Base-by-base conservation (phyloP, 2,329 filamentous ascomycete species). In the Penicillium sp. region DNA sequence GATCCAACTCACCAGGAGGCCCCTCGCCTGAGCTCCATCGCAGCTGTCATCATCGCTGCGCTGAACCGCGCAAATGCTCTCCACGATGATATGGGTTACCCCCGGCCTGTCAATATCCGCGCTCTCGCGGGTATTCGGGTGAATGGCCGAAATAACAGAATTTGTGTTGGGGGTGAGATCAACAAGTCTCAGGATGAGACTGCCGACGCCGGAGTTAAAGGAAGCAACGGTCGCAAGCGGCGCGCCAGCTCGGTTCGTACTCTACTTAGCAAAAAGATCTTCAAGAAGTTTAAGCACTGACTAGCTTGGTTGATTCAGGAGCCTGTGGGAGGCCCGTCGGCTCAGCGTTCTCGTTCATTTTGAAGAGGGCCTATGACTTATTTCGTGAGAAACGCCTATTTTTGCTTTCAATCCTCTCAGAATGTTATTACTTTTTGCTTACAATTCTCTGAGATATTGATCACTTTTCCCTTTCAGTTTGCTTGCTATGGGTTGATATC, bases 71-170 rank as follows among this genome's bases (percentile, higher is more conserved):
- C 49, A 32, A 40, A 46, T 26, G 48, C 20, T 5, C 48, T 56
- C 4, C n/a, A 43, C 6, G 53, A 56, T 14, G 40, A 52, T 6
- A 6, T 26, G 14, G 53, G 53, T 11, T 44, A 32, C 5, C 40
- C 42, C 3, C 29, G 53, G 20, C 40, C 53, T 35, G 10, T 56
- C 9, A 46, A 52, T 5, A 31, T 52, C 11, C n/a, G 44, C 11
- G 57, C 74, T 45, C 64, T 68, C 26, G 58, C 68, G 1, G 71
- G 69, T 1, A 60, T 74, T 10, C 64, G 52, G n/a, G 55, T 74
- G 4, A 34, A 52, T 22, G 53, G 53, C 29, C 20, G 29, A 16
- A 46, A 40, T 10, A 56, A 56, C 16, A 34, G 14, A 4, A n/a
- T 56, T 37, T 22, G 26, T 20, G 14, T 42, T 5, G n/a, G 22